Evolutionary conservation across 2,329 filamentous ascomycete genomes (phyloP).

Genomic region (Emmonsiellopsis sp.): DNA sequence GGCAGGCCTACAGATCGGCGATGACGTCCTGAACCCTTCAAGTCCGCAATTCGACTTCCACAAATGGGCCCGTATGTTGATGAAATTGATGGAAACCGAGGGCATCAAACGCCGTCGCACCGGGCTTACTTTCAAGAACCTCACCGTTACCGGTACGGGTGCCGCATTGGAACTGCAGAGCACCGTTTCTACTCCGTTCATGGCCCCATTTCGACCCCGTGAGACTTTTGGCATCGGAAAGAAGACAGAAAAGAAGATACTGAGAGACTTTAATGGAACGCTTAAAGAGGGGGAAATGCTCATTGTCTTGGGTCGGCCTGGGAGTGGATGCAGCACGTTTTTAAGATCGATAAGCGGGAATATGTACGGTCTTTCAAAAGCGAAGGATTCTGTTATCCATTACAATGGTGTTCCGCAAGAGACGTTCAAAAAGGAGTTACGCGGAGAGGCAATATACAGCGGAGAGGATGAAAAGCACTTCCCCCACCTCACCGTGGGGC

Average conservation of each 20-base stretch:
- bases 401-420: slow-evolving; percentile 60
- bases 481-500: slow-evolving; percentile 47
- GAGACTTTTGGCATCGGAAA: slow-evolving; percentile 43
- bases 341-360: slow-evolving; percentile 77
- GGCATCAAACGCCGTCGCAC: slow-evolving; percentile 46
- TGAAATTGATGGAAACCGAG: slow-evolving; percentile 46
- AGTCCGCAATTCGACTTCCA: slow-evolving; percentile 45
- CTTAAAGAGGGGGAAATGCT: slow-evolving; percentile 42
- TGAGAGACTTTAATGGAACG: slow-evolving; percentile 46
- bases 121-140: slow-evolving; percentile 55
- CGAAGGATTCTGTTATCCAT: slow-evolving; percentile 63
- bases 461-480: slow-evolving; percentile 43
- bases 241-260: slow-evolving; percentile 46
- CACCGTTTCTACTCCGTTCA: slow-evolving; percentile 53
- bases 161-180: slow-evolving; percentile 59
- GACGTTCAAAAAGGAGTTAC: slow-evolving; percentile 59
- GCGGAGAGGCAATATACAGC: slow-evolving; percentile 32
- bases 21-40: slow-evolving; percentile 45
- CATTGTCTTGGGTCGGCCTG: slow-evolving; percentile 33
- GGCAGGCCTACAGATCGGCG: slow-evolving; percentile 33
- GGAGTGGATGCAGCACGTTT: slow-evolving; percentile 62
- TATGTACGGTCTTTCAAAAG: slow-evolving; percentile 67
- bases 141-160: slow-evolving; percentile 59
- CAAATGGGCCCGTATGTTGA: slow-evolving; percentile 43
- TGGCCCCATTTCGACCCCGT: slow-evolving; percentile 48